Conservation (phyloP, 2,329 filamentous ascomycete genomes). For the Arthrinium phaeospermum region DNA sequence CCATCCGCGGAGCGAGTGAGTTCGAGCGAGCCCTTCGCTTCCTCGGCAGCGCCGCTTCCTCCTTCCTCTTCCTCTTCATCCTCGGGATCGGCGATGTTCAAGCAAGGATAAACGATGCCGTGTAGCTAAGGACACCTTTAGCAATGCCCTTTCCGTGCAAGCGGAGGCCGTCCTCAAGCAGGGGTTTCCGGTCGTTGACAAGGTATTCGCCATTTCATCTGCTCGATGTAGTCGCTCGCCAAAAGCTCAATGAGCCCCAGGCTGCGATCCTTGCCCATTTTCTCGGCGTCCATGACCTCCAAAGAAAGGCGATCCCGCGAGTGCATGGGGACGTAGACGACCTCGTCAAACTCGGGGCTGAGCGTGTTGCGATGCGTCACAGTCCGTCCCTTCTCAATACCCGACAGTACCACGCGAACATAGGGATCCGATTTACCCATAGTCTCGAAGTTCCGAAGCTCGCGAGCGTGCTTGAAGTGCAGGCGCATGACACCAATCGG, state of each 20-base stretch:
- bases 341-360: slow-evolving; percentile 93
- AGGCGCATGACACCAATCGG: slow-evolving; percentile 95
- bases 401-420: slow-evolving; percentile 84
- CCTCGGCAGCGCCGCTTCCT: slow-evolving; percentile 43
- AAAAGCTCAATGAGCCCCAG: slow-evolving; percentile 81
- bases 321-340: slow-evolving; percentile 92
- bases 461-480: slow-evolving; percentile 82
- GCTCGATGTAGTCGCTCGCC: slow-evolving; percentile 77
- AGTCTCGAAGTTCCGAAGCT: slow-evolving; percentile 90
- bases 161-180: slow-evolving; percentile 70
- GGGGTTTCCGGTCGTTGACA: slow-evolving; percentile 76
- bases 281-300: slow-evolving; percentile 97
- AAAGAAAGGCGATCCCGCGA: slow-evolving; percentile 85
- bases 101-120: slow-evolving; percentile 87
- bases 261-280: slow-evolving; percentile 86
- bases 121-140: slow-evolving; percentile 85
- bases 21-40: slow-evolving; percentile 42
- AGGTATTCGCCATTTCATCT: slow-evolving; percentile 84
- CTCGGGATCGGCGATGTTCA: slow-evolving; percentile 88
- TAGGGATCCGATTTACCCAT: slow-evolving; percentile 98
- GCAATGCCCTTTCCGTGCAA: slow-evolving; percentile 73
- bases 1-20: slow-evolving; percentile 44
- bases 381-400: slow-evolving; percentile 87
- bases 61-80: slow-evolving; percentile 70
- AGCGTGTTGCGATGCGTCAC: slow-evolving; percentile 97